Percentiles rank a stretch among this genome's conserved stretches.
phyloP scores from a whole-genome alignment of 1,284 basidiomycete species.

The Ganoderma boninense region DNA sequence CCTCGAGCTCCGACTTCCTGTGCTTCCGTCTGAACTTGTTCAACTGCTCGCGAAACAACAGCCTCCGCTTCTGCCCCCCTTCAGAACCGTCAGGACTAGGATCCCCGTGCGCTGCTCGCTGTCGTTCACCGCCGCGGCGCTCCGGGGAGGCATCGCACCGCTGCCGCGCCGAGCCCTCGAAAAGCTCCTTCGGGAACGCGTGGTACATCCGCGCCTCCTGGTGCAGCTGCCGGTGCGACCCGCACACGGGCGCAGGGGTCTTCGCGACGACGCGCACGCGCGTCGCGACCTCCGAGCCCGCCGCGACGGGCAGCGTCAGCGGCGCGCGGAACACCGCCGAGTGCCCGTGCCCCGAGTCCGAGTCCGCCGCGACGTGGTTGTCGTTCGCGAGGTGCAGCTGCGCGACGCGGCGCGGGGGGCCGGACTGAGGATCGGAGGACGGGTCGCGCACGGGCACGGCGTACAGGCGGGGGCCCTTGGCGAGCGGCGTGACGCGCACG shows the following conservation, averaged over 20 bases:
- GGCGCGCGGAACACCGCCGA: constrained; percentile 43
- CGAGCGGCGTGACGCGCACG: constrained; percentile 34
- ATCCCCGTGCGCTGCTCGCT: background rate
- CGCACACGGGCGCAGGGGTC: constrained; percentile 25
- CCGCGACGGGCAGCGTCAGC: constrained; percentile 39
- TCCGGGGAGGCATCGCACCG: background rate
- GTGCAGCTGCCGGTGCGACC: constrained; percentile 37
- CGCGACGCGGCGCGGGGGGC: constrained; percentile 16
- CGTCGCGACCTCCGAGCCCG: constrained; percentile 34
- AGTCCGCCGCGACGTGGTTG: constrained; percentile 39
- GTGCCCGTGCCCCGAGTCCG: constrained; percentile 40
- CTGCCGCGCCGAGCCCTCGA: constrained; percentile 45
- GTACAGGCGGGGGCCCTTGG: background rate
- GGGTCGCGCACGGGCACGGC: constrained; percentile 10
- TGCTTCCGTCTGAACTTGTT: background rate
- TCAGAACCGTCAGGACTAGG: background rate
- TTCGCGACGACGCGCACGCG: constrained; percentile 45
- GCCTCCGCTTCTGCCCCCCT: background rate
- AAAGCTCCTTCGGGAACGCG: constrained; percentile 51
- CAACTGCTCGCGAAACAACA: constrained; percentile 4
- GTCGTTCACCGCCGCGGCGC: background rate
- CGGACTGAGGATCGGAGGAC: background rate
- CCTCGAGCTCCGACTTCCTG: background rate
- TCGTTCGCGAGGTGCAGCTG: constrained; percentile 40
- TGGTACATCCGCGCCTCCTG: constrained; percentile 54